Evolutionary conservation across 768 basidiomycete species (phyloP).

Genomic region (Leccinum rimulosum): DNA sequence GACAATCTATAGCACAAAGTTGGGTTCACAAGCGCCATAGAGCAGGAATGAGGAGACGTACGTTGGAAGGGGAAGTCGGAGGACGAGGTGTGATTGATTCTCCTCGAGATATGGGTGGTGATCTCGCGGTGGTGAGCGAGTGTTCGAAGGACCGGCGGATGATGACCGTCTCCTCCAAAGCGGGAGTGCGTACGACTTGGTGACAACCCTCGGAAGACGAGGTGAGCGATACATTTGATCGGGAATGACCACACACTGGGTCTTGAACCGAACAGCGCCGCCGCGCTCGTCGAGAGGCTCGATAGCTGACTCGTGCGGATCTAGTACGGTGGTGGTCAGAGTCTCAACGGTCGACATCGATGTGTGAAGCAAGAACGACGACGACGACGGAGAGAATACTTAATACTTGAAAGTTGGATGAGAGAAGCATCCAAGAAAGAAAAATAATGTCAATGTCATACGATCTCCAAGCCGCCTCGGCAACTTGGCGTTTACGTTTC

Average conservation of each 20-base stretch:
- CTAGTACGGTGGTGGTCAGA: neutral
- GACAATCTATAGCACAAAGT: conserved; percentile 38
- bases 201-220: conserved; percentile 50
- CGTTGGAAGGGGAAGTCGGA: conserved; percentile 66
- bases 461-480: conserved; percentile 14
- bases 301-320: neutral
- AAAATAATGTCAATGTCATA: conserved; percentile 15
- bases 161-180: conserved; percentile 51
- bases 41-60: conserved; percentile 30
- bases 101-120: conserved; percentile 24
- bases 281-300: conserved; percentile 21
- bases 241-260: conserved; percentile 75
- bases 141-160: conserved; percentile 10
- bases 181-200: conserved; percentile 67
- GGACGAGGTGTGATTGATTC: conserved; percentile 43
- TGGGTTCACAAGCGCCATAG: neutral
- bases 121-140: conserved; percentile 24
- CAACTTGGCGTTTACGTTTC: neutral
- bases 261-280: conserved; percentile 63
- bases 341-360: conserved; percentile 15
- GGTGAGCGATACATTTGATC: conserved; percentile 38
- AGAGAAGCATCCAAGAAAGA: neutral
- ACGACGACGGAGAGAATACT: neutral
- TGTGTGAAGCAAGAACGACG: neutral
- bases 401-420: neutral